Evolutionary conservation across 2,329 filamentous ascomycete species (phyloP), one percentile per base, ranked within the genome.

Genomic region (Cryphonectria parasitica): DNA sequence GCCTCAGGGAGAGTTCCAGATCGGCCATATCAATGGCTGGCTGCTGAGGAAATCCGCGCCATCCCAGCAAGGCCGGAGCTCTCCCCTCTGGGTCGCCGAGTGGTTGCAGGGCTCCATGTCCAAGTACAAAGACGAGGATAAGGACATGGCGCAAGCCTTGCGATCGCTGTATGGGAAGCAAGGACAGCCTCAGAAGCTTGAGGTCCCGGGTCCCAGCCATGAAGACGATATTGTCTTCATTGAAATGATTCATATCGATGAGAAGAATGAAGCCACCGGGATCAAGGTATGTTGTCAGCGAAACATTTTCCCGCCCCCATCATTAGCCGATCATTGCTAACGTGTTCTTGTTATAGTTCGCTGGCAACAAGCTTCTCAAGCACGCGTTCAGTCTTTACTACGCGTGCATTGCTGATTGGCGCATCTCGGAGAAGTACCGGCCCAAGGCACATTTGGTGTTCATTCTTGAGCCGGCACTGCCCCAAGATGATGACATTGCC

Each of bases 91-190:
- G 58, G 34, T 61, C 58, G 39, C 58, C 7, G 58, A 61, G 31
- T 61, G 58, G 58, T n/a, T 61, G 58, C 31, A 36, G 5, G 58
- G 58, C 7, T 22, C 58, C 34, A 61, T 61, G 58, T 36, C 31
- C 31, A 61, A 31, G 22, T 39, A 61, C 58, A 39, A 39, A 15
- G 11, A 61, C 34, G 28, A 19, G 31, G 31, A 19, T 8, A 31
- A 61, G 58, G 58, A 61, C 58, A 61, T 61, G 58, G 58, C 58
- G 19, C 58, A 61, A n/a, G 58, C 58, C 31, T 22, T 61, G 34
- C 58, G 58, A 15, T 39, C 31, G 8, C 19, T 61, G 3, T 61
- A 39, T 19, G 58, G 58, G 19, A 61, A 61, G 17, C 22, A 39
- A 1, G 58, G 58, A 10, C 31, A 61, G 58, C 34, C 58, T 7